These are phyloP conservation scores for Nemania bipapillata DNA, from an alignment of 2,329 filamentous ascomycete genomes.

Conservation along the genomic window DNA sequence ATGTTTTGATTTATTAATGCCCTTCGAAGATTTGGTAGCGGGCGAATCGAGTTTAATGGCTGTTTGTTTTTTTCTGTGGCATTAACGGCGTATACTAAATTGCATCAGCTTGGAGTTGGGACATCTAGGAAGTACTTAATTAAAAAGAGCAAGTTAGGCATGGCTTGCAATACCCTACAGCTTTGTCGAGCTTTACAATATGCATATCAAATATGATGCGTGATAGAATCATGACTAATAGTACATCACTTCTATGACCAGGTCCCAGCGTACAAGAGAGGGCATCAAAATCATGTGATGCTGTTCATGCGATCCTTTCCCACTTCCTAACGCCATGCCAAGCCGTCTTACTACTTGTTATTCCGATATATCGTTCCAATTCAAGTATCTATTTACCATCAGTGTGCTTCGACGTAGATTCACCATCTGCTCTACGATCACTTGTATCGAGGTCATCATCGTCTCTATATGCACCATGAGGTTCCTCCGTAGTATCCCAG, in stretches of 20 bases:
- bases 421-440: slow-evolving; percentile 5
- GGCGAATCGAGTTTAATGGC: slow-evolving; percentile 7
- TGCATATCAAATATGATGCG: slow-evolving; percentile 6
- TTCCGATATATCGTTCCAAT: slow-evolving; percentile 8
- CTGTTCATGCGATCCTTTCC: slow-evolving; percentile 4
- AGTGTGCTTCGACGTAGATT: slow-evolving; percentile 1
- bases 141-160: slow-evolving; percentile 2
- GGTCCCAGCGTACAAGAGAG: background rate
- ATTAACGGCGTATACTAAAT: slow-evolving; percentile 25
- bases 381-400: slow-evolving; percentile 22
- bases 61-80: slow-evolving; percentile 3
- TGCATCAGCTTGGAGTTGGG: slow-evolving; percentile 36
- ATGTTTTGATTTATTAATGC: slow-evolving; percentile 4
- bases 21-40: slow-evolving; percentile 15
- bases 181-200: slow-evolving; percentile 1
- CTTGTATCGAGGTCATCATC: slow-evolving; percentile 28
- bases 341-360: slow-evolving; percentile 10
- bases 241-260: slow-evolving; percentile 22
- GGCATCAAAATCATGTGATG: slow-evolving; percentile 4
- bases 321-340: slow-evolving; percentile 20
- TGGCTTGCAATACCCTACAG: slow-evolving; percentile 17
- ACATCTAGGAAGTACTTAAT: slow-evolving; percentile 10
- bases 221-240: slow-evolving; percentile 11
- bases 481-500: slow-evolving; percentile 57
- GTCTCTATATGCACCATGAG: slow-evolving; percentile 34